Base-by-base conservation (phyloP, 441 rosid species). In the Adansonia grandidieri region DNA sequence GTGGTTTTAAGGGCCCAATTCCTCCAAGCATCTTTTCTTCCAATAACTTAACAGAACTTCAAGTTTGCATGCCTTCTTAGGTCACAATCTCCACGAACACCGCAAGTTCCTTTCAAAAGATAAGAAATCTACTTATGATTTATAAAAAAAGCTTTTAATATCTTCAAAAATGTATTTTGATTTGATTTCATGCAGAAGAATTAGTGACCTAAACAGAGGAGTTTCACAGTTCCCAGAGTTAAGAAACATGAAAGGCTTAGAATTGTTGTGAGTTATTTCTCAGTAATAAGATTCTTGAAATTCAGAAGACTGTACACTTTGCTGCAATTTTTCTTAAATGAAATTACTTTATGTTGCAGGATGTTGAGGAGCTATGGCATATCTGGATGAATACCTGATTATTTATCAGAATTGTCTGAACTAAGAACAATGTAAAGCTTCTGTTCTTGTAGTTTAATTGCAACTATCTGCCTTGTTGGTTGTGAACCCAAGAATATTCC, bases 1-100 rank as follows among this genome's bases (percentile, higher is more conserved):
- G 85, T 67, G 86, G 87, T 78, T 77, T 87, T 77, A 67, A 67
- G 80, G 90, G 87, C 62, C 87, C 88, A 14, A 82, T 85, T 76
- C 90, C 90, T 76, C 58, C 84, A 0, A 72, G 67, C 37, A 28
- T 28, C 32, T 28, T 78, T 87, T 53, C 14, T 76, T 87, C 76
- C 60, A 1, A 63, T 71, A 77, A 73, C 53, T 24, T 84, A 60
- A 61, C 64, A 17, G 77, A 82, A 9, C 77, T 87, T 88, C 86
- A 71, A 87, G 90, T 81, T 63, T 63, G 42, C 22, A 9, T 20
- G 37, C 11, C 32, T 56, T 40, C 15, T 28, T 28, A 28, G 32
- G 32, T 28, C 32, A 28, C 32, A 28, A 28, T 28, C 2, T 28
- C 32, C 32, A 28, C 2, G 32, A 28, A 28, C 32, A 28, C 32